Percentiles rank a stretch among this genome's conserved stretches.
These are phyloP conservation scores for Saccharomycopsis sp. DNA, from an alignment of 805 yeast genomes.

Conservation along the genomic window DNA sequence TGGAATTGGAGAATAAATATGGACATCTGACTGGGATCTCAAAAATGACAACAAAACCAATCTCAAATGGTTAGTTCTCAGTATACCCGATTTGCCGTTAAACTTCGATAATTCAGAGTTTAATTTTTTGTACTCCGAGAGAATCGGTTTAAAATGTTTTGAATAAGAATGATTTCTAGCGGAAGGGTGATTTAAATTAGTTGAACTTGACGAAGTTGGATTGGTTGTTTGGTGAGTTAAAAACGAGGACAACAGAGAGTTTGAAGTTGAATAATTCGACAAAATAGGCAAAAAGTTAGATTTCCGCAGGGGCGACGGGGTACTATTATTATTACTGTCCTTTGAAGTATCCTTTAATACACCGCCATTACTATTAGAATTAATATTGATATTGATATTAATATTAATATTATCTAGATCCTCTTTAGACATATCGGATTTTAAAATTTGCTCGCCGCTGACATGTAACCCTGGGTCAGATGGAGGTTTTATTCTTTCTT, in stretches of 20 bases:
- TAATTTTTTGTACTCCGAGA: conserved; percentile 14
- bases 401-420: too few species aligned
- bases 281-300: neutral
- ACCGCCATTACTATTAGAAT: too few species aligned
- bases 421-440: too few species aligned
- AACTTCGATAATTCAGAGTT: conserved; percentile 17
- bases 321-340: too few species aligned
- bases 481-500: too few species aligned
- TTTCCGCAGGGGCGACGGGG: neutral
- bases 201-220: conserved; percentile 14
- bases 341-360: too few species aligned
- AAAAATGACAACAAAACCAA: conserved; percentile 14
- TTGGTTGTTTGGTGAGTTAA: conserved; percentile 15
- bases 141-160: conserved; percentile 8
- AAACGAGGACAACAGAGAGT: conserved; percentile 13
- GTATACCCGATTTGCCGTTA: conserved; percentile 13
- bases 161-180: neutral
- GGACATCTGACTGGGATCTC: conserved; percentile 13
- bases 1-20: conserved; percentile 2
- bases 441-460: too few species aligned
- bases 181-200: conserved; percentile 6
- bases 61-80: conserved; percentile 17
- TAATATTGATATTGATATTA: too few species aligned
- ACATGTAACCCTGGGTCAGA: too few species aligned
- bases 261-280: conserved; percentile 10